A percentile compares a stretch with the other conserved stretches of the same genome.
Evolutionary conservation across 192 early-diverging fungal genomes (phyloP).

Genomic region (Coemansia sp.): DNA sequence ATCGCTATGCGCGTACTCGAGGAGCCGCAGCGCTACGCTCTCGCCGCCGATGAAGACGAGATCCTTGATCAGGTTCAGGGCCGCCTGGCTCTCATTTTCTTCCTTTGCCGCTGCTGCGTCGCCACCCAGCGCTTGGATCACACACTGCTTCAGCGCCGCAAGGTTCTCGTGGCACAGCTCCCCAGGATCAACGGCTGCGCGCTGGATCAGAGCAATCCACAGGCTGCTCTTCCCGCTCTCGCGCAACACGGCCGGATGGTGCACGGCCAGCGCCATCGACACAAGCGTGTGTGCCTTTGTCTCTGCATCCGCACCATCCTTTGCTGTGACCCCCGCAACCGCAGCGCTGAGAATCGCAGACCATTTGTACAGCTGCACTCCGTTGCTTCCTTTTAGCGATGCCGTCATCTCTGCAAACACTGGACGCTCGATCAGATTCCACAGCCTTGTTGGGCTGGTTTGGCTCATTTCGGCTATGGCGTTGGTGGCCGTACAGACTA

Average conservation of each 20-base stretch:
- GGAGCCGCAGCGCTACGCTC: slow-evolving; percentile 38
- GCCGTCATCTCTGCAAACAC: slow-evolving; percentile 23
- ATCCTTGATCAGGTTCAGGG: slow-evolving; percentile 23
- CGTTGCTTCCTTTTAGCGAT: background rate
- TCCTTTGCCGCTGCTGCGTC: slow-evolving; percentile 21
- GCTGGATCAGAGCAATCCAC: slow-evolving; percentile 86
- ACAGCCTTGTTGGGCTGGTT: slow-evolving; percentile 25
- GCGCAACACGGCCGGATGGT: slow-evolving; percentile 22
- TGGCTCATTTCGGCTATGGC: slow-evolving; percentile 23
- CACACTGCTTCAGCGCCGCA: slow-evolving; percentile 49
- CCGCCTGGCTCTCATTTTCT: slow-evolving; percentile 7
- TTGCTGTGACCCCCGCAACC: slow-evolving; percentile 7
- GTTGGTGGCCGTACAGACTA: slow-evolving; percentile 1
- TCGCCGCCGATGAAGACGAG: slow-evolving; percentile 40
- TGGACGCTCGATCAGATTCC: slow-evolving; percentile 13
- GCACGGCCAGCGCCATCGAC: slow-evolving; percentile 59
- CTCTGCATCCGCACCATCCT: slow-evolving; percentile 8
- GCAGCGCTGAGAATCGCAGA: slow-evolving; percentile 24
- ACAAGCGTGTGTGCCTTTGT: slow-evolving; percentile 39
- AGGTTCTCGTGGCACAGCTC: slow-evolving; percentile 58
- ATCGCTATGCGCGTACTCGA: slow-evolving; percentile 21
- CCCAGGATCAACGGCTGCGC: slow-evolving; percentile 70
- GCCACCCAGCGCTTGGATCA: slow-evolving; percentile 47
- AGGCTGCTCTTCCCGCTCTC: slow-evolving; percentile 65
- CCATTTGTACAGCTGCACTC: slow-evolving; percentile 12